Evolutionary conservation across 148 eudicot species (phyloP).

Genomic region (Heliamphora exappendiculata): DNA sequence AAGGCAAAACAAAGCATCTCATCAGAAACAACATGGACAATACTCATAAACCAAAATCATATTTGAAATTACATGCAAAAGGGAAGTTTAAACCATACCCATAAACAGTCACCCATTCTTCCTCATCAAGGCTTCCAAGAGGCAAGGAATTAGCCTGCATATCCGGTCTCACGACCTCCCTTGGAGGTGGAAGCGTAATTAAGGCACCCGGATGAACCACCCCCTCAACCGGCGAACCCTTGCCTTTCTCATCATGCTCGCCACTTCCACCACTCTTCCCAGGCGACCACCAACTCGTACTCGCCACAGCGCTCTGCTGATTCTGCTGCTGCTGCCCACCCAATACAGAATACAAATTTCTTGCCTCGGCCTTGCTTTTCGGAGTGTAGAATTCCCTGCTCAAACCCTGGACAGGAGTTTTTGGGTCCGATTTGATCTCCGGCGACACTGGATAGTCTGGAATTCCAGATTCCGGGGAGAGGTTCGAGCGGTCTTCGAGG

Average conservation of each 20-base stretch:
- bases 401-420: constrained; percentile 42
- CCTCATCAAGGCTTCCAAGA: constrained; percentile 65
- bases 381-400: constrained; percentile 50
- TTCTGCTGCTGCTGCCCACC: constrained; percentile 66
- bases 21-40: too few species aligned
- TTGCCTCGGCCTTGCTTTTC: constrained; percentile 51
- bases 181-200: constrained; percentile 78
- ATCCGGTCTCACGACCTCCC: constrained; percentile 94
- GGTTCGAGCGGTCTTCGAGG: constrained; percentile 82
- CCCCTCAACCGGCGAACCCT: constrained; percentile 90
- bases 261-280: constrained; percentile 43
- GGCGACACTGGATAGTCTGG: constrained; percentile 71
- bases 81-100: constrained; percentile 50
- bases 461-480: constrained; percentile 74
- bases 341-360: too few species aligned
- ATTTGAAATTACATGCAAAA: not conserved
- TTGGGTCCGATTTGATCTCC: constrained; percentile 62
- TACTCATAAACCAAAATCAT: too few species aligned
- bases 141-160: constrained; percentile 51
- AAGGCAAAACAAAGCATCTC: too few species aligned
- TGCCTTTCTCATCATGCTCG: constrained; percentile 74
- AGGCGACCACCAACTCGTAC: constrained; percentile 75
- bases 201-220: constrained; percentile 77
- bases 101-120: constrained; percentile 96
- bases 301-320: constrained; percentile 48